Base-by-base conservation (phyloP, 768 basidiomycete genomes). In the Panellus pusillus region DNA sequence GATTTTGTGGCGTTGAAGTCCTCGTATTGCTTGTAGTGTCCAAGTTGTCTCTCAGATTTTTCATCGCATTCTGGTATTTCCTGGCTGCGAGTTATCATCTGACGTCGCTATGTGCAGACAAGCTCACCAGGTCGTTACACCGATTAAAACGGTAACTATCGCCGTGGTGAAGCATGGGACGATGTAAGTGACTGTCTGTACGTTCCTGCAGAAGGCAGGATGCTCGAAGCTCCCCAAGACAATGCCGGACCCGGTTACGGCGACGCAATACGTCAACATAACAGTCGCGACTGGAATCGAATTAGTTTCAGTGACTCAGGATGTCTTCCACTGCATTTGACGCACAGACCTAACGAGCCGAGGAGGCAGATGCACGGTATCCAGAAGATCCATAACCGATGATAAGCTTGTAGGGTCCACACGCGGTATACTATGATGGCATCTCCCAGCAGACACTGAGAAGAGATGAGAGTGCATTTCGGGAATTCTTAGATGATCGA, bases 181-280 rank as follows among this genome's bases (percentile, higher is more conserved):
- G 1, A 37, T 29, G 46, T 60, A 55, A 0, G 50, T 48, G 13
- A 42, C 45, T 12, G 2, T 28, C 43, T 60, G 54, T 2, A 48
- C 45, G 11, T 55, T 48, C 18, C 3, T 36, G 42, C 54, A 60
- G 29, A 60, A 48, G 2, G 50, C 48, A 5, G 54, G 59, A 4
- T 50, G 52, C 15, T 48, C 28, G 40, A 61, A 61, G 14, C 4
- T 52, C 14, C 55, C 59, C 4, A 44, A 8, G 28, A 53, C 20
- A 32, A 61, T 61, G 1, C 53, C 47, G 3, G 42, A 19, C 1
- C 55, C 59, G 15, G 28, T 20, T 5, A 28, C 19, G 37, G 47
- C 59, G 28, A 57, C 55, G n/a, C 59, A 61, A 12, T 50, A 57
- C 2, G 55, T 61, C n/a, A 61, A 18, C 44, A 54, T 24, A 17